Evolutionary conservation across 2,329 filamentous ascomycete species (phyloP).

Genomic region (Mariannaea elegans): DNA sequence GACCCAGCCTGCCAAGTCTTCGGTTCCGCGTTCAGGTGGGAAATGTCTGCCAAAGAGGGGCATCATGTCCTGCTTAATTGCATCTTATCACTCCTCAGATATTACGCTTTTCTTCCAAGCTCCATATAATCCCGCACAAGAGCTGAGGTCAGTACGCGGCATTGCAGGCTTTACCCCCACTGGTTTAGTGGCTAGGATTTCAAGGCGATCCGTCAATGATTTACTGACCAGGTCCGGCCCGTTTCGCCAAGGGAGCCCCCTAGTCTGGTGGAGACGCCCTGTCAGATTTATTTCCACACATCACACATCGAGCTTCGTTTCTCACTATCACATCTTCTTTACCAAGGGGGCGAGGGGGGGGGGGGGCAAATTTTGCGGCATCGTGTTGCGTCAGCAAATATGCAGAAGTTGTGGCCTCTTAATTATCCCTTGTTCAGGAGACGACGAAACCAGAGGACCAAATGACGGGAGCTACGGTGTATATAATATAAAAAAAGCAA

Average conservation of each 20-base stretch:
- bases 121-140: background rate
- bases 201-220: slow-evolving; percentile 2
- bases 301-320: background rate
- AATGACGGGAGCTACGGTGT: background rate
- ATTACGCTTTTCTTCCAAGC: too few relatives aligned
- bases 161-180: background rate
- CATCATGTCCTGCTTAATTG: too few relatives aligned
- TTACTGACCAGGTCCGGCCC: slow-evolving; percentile 3
- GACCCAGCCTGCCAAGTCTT: too few relatives aligned
- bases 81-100: too few relatives aligned
- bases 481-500: background rate
- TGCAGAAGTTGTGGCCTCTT: background rate
- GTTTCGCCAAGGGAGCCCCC: background rate
- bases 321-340: background rate
- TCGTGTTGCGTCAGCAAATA: background rate
- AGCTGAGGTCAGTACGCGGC: background rate
- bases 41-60: too few relatives aligned
- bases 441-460: background rate
- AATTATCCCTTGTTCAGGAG: background rate
- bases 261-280: background rate
- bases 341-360: too few relatives aligned
- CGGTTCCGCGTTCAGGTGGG: too few relatives aligned
- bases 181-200: background rate
- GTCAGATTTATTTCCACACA: background rate
- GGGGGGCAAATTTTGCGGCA: background rate